Base-by-base conservation (phyloP, 2,329 filamentous ascomycete species). In the Pochonia chlamydosporia region DNA sequence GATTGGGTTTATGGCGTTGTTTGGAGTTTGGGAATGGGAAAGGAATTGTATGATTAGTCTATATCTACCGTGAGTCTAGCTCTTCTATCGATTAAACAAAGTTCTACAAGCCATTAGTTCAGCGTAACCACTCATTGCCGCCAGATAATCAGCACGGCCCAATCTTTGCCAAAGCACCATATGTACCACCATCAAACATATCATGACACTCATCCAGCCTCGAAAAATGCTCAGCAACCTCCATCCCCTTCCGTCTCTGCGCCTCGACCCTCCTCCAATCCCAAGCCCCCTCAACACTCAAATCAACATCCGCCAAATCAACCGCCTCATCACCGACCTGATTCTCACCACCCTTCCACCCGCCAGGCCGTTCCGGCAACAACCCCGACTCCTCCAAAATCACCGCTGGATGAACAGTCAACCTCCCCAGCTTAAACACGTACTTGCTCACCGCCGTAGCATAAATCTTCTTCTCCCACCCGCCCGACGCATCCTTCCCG, bases 331-430 rank as follows among this genome's bases (percentile, higher is more conserved):
- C 49, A 14, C 49, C 47, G 13, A 49, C 21, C 24, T 51, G 46
- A 36, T 66, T 62, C 25, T 70, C 68, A 14, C 72, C 72, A 44
- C 67, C 61, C 6, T 69, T 68, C 81, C 81, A 84, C 20, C 83
- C 84, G 10, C 78, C 82, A 0, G 89, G 89, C 41, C 83, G 76
- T 48, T 77, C 70, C 0, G 93, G 93, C 43, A 97, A 70, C 62
- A 96, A 71, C 2, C 83, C 82, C 43, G 84, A 85, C 30, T 84
- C 78, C 37, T 79, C 73, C 23, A 97, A 73, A 7, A 92, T 74
- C 40, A 87, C 74, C 55, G 90, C 85, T 0, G 93, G 91, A 54
- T 91, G 82, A 4, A 97, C 81, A 0, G 92, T 97, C 58, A 93
- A 74, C 21, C 92, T 75, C 1, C 85, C 87, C 47, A 89, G 75